phyloP scores from a whole-genome alignment of 208 protist genomes.

The Lotmaria passim region DNA sequence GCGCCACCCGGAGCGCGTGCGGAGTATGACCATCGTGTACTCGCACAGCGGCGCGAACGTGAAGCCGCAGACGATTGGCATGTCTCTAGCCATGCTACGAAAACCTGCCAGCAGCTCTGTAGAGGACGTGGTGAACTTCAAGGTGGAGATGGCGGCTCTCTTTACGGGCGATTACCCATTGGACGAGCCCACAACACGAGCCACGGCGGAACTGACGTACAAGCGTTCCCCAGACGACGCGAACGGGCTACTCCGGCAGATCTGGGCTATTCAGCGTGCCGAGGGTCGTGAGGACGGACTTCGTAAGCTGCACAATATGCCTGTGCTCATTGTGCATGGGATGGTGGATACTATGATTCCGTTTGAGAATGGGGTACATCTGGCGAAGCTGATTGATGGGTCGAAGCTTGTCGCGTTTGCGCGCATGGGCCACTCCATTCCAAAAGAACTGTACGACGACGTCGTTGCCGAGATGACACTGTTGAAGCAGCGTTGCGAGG shows the following conservation, averaged over 20 bases:
- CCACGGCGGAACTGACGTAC: slow-evolving; percentile 17
- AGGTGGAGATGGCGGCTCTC: slow-evolving; percentile 27
- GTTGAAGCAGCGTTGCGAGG: slow-evolving; percentile 14
- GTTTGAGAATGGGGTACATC: slow-evolving; percentile 54
- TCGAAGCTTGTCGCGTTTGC: slow-evolving; percentile 53
- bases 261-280: slow-evolving; percentile 57
- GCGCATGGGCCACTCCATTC: slow-evolving; percentile 61
- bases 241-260: slow-evolving; percentile 50
- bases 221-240: slow-evolving; percentile 43
- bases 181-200: slow-evolving; percentile 29
- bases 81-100: slow-evolving; percentile 46
- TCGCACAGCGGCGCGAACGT: slow-evolving; percentile 56
- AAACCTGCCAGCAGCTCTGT: slow-evolving; percentile 36
- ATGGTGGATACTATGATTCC: slow-evolving; percentile 62
- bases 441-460: slow-evolving; percentile 29
- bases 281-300: slow-evolving; percentile 50
- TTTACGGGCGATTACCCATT: slow-evolving; percentile 47
- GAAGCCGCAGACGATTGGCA: slow-evolving; percentile 37
- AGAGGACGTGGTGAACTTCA: slow-evolving; percentile 54
- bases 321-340: slow-evolving; percentile 63
- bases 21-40: slow-evolving; percentile 55
- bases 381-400: slow-evolving; percentile 42
- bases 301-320: slow-evolving; percentile 17
- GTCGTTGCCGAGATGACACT: slow-evolving; percentile 46
- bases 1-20: slow-evolving; percentile 44